Conservation (phyloP, 2,329 filamentous ascomycete species). For the Tolypocladium pustulatum region DNA sequence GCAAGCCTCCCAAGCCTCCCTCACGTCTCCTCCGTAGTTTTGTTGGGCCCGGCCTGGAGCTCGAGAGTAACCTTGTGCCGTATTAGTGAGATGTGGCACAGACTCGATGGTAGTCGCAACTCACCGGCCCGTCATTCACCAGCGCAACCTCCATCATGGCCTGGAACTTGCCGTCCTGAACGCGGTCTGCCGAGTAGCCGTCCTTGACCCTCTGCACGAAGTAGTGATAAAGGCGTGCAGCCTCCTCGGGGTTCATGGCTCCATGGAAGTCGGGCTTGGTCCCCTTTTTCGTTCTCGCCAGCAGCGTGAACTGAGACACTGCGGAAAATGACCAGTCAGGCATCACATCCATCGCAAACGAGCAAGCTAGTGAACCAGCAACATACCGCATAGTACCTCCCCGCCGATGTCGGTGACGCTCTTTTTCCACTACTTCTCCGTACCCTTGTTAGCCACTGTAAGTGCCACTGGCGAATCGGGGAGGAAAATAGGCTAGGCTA, state of each 20-base stretch:
- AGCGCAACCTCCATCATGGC: constrained; percentile 98
- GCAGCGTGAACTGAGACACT: constrained; percentile 96
- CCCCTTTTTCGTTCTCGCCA: constrained; percentile 90
- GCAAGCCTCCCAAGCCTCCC: neutral
- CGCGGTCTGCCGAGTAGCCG: constrained; percentile 60
- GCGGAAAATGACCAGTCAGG: constrained; percentile 3
- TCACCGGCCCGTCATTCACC: constrained; percentile 71
- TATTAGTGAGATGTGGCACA: neutral
- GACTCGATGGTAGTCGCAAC: constrained; percentile 6
- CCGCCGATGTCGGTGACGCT: constrained; percentile 81
- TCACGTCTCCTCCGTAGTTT: constrained; percentile 1
- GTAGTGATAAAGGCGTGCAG: constrained; percentile 69
- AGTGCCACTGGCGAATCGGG: neutral
- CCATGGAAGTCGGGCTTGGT: constrained; percentile 93
- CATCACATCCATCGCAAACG: neutral
- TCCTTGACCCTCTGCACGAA: constrained; percentile 70
- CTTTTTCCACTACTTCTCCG: constrained; percentile 64
- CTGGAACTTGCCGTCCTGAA: constrained; percentile 94
- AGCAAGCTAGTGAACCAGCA: neutral
- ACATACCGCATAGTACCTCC: constrained; percentile 82
- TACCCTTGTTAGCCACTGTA: constrained; percentile 2
- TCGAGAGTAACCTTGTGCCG: constrained; percentile 12
- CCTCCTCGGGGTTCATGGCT: constrained; percentile 68
- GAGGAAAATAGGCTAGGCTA: constrained; percentile 21
- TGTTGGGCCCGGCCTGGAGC: constrained; percentile 6